Percentiles rank a stretch among this genome's conserved stretches.
phyloP scores from a whole-genome alignment of 257 asterid species.

The Petunia axillaris region DNA sequence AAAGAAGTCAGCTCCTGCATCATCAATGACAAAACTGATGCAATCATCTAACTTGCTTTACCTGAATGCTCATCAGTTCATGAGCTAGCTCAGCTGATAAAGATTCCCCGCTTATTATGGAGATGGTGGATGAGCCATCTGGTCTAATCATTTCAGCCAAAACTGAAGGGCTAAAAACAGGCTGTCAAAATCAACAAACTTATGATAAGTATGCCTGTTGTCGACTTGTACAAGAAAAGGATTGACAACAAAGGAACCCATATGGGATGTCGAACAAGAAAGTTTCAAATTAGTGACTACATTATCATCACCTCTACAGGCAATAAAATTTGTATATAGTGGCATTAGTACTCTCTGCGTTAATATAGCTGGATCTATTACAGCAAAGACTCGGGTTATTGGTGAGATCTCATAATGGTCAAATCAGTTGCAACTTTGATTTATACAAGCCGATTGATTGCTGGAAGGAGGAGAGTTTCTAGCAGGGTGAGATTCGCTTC shows the following conservation, averaged over 20 bases:
- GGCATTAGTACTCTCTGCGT: too few relatives aligned
- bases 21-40: background rate
- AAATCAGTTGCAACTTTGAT: too few relatives aligned
- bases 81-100: conserved; percentile 92
- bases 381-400: too few relatives aligned
- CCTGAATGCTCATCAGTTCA: conserved; percentile 95
- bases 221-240: background rate
- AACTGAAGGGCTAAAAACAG: conserved; percentile 88
- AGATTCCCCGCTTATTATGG: conserved; percentile 76
- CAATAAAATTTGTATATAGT: background rate
- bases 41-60: conserved; percentile 35
- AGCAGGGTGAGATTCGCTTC: too few relatives aligned
- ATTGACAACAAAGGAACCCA: background rate
- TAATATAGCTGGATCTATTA: too few relatives aligned
- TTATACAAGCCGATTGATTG: too few relatives aligned
- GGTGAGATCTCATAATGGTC: too few relatives aligned
- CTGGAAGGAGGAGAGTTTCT: too few relatives aligned
- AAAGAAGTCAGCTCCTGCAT: background rate
- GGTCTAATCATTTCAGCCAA: conserved; percentile 93
- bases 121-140: conserved; percentile 81
- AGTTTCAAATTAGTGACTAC: background rate
- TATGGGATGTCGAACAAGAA: background rate
- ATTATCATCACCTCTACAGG: background rate
- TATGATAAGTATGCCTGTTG: background rate
- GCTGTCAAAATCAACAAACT: conserved; percentile 52